Evolutionary conservation across 2,329 filamentous ascomycete genomes (phyloP), one percentile per base, ranked within the genome.

Genomic region (Fusarium zealandicum): DNA sequence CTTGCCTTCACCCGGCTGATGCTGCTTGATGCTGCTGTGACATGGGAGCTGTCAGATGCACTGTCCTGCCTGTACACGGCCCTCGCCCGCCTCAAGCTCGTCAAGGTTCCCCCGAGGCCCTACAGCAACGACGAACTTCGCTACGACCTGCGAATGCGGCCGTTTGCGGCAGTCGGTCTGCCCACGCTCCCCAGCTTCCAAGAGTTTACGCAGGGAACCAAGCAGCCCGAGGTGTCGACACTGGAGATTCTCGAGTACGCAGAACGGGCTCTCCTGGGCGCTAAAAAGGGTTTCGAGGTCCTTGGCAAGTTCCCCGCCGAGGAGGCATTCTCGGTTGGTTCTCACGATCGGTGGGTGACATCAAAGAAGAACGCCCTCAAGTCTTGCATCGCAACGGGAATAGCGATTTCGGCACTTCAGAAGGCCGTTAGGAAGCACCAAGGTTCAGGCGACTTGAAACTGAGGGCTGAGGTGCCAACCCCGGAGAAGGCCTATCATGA

Each of bases 111-210:
- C 5, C 72, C 73, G 0, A 77, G 84, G 1, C 86, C 88, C 0
- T 96, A 92, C 70, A 84, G 86, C 51, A 83, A 82, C 13, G 83
- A 89, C 51, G 74, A 79, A 27, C 76, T 92, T 5, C 86, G 91
- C 11, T 93, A 95, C 71, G 89, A 95, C 62, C 76, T 96, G 9
- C 89, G 93, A 53, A 95, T 96, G 90, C 90, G 89, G 66, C 90
- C 92, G 0, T 96, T 96, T 67, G 78, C 88, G 1, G 71, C 77
- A 7, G 82, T 96, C 50, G 81, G 83, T 9, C 79, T 90, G 2
- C 90, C 91, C 0, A 82, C 85, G 54, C 78, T 90, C 11, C 86
- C 90, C 0, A 75, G 82, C 0, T 89, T 84, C 57, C 82, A 85
- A 6, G 82, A 86, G 12, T 91, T 90, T 57, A 64, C 71, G 8